Percentiles rank a stretch among this genome's conserved stretches.
phyloP scores from a whole-genome alignment of 106 monocot species.

The Dendrobium chrysotoxum region DNA sequence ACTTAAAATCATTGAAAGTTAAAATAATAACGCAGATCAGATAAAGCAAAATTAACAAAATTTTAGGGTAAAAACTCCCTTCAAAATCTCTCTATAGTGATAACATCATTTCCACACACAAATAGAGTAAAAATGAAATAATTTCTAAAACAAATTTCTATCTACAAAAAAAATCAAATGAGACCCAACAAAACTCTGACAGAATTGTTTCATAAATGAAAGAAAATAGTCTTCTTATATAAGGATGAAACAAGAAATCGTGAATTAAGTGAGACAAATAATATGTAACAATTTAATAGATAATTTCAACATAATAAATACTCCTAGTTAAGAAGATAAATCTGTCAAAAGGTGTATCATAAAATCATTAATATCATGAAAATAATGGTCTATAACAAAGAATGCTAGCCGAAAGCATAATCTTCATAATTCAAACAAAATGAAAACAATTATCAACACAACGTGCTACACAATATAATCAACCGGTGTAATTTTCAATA shows the following conservation, averaged over 20 bases:
- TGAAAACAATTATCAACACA: background rate
- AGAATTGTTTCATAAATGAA: background rate
- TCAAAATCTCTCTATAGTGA: background rate
- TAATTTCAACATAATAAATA: background rate
- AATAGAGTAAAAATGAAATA: background rate
- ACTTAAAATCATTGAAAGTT: background rate
- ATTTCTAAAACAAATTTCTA: background rate
- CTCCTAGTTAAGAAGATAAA: background rate
- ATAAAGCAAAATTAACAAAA: slow-evolving; percentile 2
- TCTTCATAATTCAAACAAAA: background rate
- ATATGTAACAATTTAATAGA: background rate
- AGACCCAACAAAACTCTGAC: background rate
- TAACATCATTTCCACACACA: background rate
- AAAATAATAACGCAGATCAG: background rate
- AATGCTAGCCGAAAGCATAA: background rate
- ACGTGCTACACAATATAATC: background rate
- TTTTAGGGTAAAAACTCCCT: background rate
- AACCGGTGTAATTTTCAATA: too few relatives aligned
- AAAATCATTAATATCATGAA: background rate
- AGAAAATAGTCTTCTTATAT: background rate
- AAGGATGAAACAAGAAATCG: background rate
- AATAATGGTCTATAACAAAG: background rate
- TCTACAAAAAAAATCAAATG: background rate
- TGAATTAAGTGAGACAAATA: background rate
- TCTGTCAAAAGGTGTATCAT: background rate